Base-by-base conservation (phyloP, 192 early-diverging fungal genomes). In the Rhizophagus prolifer region DNA sequence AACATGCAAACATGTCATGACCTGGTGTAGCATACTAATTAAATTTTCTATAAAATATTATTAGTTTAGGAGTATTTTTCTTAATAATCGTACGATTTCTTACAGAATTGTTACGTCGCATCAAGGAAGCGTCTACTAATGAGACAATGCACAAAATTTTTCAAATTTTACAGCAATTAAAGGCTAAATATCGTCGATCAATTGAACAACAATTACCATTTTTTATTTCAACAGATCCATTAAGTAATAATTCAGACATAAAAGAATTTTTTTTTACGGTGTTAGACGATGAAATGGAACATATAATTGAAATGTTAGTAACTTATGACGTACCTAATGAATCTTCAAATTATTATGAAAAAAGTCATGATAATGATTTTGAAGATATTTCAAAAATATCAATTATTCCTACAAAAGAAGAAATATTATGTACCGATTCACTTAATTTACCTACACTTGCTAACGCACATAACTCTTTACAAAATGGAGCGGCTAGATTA, bases 381-480 rank as follows among this genome's bases (percentile, higher is more conserved):
- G 6, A 38, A 21, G 79, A 84, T 9, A 84, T 90, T 59, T 30
- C 73, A 2, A 50, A 85, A 5, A 86, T 91, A 58, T 68, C 65
- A 5, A 76, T 91, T 7, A 80, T 90, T 13, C 90, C 90, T 16
- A 89, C 90, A 4, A 65, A 79, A 60, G 44, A 79, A 7, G 90
- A 91, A 72, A 86, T 90, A 28, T 25, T 76, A 34, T 76, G 76
- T 46, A n/a, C n/a, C n/a, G n/a, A 16, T 10, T 21, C 26, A 13
- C 86, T 86, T 0, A 84, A 81, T 71, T 70, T 91, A 26, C 90
- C 90, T 4, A 75, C 62, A 25, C 34, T 76, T 19, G 62, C 73
- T 4, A 77, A 79, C 28, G 73, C 79, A 1, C 86, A 82, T 4
- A 86, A 89, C 75, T 86, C 83, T 74, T 62, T 88, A 1, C 74